Conservation (phyloP, 2,329 filamentous ascomycete genomes). For the Paraphaeosphaeria sporulosa region DNA sequence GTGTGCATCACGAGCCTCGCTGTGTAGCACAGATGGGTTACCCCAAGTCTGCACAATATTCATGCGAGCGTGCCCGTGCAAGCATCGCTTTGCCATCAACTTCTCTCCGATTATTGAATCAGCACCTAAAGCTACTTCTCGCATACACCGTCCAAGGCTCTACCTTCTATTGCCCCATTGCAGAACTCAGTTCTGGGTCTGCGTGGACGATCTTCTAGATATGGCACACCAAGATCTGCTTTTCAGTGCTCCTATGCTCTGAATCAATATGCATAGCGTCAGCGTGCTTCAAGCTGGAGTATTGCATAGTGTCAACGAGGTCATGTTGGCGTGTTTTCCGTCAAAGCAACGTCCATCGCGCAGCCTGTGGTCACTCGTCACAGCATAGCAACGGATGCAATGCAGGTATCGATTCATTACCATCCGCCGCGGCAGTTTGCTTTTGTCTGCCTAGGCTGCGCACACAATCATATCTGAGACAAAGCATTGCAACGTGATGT, state of each 20-base stretch:
- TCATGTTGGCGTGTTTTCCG: background rate
- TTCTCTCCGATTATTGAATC: background rate
- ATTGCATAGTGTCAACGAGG: background rate
- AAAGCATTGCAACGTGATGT: slow-evolving; percentile 4
- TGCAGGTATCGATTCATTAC: too few relatives aligned
- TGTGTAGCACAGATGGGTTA: background rate
- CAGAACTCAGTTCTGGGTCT: background rate
- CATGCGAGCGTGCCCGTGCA: background rate
- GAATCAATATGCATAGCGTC: background rate
- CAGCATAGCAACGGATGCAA: background rate
- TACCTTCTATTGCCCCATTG: background rate
- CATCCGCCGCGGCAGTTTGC: background rate
- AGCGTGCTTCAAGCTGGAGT: background rate
- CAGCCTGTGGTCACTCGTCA: background rate
- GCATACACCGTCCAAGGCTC: background rate
- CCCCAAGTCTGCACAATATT: background rate
- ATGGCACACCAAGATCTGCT: background rate
- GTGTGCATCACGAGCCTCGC: slow-evolving; percentile 5
- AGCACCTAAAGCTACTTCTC: background rate
- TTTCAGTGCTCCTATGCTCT: background rate
- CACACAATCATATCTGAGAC: slow-evolving; percentile 9
- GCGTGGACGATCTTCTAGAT: background rate
- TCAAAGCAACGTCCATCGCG: background rate
- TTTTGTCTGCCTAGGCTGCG: background rate
- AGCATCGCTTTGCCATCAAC: background rate